A percentile compares a stretch with the other conserved stretches of the same genome.
Evolutionary conservation across 768 basidiomycete genomes (phyloP).

Genomic region (Boletus subcaerulescens): DNA sequence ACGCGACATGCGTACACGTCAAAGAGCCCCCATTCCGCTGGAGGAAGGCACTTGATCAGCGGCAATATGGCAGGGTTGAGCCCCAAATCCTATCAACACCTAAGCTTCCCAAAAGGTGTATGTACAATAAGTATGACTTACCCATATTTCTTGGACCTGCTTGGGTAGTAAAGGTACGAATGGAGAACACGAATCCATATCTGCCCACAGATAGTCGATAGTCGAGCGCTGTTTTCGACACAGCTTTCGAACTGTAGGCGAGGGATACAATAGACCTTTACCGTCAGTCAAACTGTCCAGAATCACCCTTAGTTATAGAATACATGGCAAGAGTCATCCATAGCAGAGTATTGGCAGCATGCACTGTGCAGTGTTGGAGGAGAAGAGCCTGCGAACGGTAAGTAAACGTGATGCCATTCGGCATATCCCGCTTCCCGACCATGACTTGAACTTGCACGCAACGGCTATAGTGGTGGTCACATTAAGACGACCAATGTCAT

Average conservation of each 20-base stretch:
- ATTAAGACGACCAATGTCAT: too few species aligned
- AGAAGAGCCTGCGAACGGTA: not conserved
- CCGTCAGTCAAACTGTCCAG: slow-evolving; percentile 11
- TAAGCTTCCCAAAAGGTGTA: not conserved
- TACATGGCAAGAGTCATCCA: not conserved
- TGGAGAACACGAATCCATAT: slow-evolving; percentile 17
- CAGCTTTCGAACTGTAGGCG: slow-evolving; percentile 9
- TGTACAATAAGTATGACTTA: not conserved
- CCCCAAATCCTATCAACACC: not conserved
- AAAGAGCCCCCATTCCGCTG: slow-evolving; percentile 12
- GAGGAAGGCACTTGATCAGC: slow-evolving; percentile 10
- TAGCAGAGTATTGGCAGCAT: too few species aligned
- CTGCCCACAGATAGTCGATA: slow-evolving; percentile 18
- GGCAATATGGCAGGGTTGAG: slow-evolving; percentile 5
- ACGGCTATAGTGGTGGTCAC: too few species aligned
- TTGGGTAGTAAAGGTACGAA: slow-evolving; percentile 15
- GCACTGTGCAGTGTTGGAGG: not conserved
- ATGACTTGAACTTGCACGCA: too few species aligned
- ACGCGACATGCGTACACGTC: slow-evolving; percentile 19
- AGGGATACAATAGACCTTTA: slow-evolving; percentile 3
- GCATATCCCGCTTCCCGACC: too few species aligned
- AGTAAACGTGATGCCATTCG: not conserved
- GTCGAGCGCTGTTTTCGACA: slow-evolving; percentile 13
- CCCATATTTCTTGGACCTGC: slow-evolving; percentile 9
- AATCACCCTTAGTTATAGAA: slow-evolving; percentile 11